A percentile compares a stretch with the other conserved stretches of the same genome.
Conservation (phyloP, 1,139 yeast genomes). For the Pichia sp. region DNA sequence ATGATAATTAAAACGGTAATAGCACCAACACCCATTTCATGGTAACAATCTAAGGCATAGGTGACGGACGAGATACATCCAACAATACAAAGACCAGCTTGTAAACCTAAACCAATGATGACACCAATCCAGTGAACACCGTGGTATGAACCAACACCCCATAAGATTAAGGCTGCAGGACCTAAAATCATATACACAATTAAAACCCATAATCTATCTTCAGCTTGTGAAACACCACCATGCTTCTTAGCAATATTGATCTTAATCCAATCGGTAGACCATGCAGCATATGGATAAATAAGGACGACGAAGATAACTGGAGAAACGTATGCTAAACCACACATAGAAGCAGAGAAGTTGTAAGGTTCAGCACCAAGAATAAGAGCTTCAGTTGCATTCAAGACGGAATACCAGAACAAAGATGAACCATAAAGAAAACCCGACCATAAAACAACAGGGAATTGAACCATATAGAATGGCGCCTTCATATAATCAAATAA, state of each 20-base stretch:
- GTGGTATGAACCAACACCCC: constrained; percentile 44
- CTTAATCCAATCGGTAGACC: constrained; percentile 39
- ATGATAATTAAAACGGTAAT: constrained; percentile 42
- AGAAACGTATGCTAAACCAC: constrained; percentile 42
- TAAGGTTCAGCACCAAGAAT: constrained; percentile 45
- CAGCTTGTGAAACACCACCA: constrained; percentile 40
- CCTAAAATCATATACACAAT: constrained; percentile 37
- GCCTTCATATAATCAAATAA: constrained; percentile 35
- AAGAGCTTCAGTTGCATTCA: constrained; percentile 41
- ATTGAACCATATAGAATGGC: constrained; percentile 42
- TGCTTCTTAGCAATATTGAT: constrained; percentile 37
- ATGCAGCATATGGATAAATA: constrained; percentile 37
- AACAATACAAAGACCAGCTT: constrained; percentile 47
- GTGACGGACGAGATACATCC: constrained; percentile 53
- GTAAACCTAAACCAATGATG: constrained; percentile 52
- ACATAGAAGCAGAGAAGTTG: constrained; percentile 39
- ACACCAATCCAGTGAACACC: constrained; percentile 51
- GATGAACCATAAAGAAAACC: constrained; percentile 65
- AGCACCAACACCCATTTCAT: constrained; percentile 52
- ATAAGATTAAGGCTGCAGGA: constrained; percentile 38
- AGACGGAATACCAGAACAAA: constrained; percentile 52
- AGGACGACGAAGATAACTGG: constrained; percentile 39
- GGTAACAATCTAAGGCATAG: constrained; percentile 55
- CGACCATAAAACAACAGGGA: constrained; percentile 62
- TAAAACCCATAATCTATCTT: constrained; percentile 42